phyloP scores from a whole-genome alignment of 2,329 filamentous ascomycete genomes.

The Cordyceps cateniannulata region DNA sequence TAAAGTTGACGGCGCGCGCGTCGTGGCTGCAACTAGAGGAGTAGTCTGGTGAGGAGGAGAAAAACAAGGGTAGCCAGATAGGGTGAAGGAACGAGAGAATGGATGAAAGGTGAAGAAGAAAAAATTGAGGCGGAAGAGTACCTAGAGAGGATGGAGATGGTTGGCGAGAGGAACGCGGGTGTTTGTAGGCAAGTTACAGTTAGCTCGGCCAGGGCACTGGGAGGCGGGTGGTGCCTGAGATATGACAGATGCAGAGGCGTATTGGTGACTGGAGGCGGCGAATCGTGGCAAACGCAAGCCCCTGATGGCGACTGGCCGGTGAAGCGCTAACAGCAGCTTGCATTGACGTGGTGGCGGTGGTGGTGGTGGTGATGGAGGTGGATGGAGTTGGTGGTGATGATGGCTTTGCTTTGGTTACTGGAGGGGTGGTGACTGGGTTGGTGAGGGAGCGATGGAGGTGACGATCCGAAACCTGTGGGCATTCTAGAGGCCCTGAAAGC shows the following conservation, averaged over 20 bases:
- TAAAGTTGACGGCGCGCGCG: constrained; percentile 5
- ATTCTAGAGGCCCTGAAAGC: too few species aligned
- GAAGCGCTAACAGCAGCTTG: too few species aligned
- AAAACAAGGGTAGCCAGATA: background rate
- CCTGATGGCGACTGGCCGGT: too few species aligned
- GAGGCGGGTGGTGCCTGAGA: background rate
- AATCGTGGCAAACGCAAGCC: too few species aligned
- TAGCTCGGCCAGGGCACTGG: background rate
- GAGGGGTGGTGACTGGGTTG: too few species aligned
- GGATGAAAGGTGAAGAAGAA: background rate
- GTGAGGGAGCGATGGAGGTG: too few species aligned
- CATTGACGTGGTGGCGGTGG: too few species aligned
- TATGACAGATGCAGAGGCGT: background rate
- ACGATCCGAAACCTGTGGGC: too few species aligned
- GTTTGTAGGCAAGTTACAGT: constrained; percentile 3
- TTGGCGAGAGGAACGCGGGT: background rate
- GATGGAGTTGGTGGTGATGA: too few species aligned
- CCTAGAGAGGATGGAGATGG: too few species aligned
- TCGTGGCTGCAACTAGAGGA: background rate
- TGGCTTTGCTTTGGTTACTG: too few species aligned
- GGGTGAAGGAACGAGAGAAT: background rate
- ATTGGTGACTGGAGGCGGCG: background rate
- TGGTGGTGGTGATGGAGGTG: too few species aligned
- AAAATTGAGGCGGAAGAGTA: background rate
- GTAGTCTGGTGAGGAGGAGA: background rate